Evolutionary conservation across 495 filamentous ascomycete genomes (phyloP).

Genomic region (Hyphodiscus hymeniophilus): DNA sequence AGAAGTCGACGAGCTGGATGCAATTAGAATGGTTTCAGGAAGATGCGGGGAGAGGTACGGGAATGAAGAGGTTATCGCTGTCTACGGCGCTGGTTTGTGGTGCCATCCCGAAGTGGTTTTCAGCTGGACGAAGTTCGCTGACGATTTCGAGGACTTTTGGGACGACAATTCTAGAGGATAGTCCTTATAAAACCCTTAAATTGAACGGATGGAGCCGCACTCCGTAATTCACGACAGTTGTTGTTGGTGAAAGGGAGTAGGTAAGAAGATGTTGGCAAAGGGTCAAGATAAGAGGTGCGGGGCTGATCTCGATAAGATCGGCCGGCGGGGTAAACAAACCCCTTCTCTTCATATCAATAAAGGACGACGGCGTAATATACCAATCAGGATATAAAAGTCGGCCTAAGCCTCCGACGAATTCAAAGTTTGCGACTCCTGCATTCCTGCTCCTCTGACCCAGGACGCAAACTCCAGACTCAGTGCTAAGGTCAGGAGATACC

Average conservation of each 20-base stretch:
- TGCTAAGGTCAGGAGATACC: too few species aligned
- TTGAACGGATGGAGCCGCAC: constrained; percentile 6
- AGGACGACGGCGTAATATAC: too few species aligned
- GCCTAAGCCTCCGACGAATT: neutral
- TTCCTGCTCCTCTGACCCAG: too few species aligned
- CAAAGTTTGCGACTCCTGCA: too few species aligned
- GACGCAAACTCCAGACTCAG: too few species aligned
- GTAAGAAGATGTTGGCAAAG: neutral
- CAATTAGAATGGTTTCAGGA: constrained; percentile 2
- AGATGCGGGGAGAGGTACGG: constrained; percentile 37
- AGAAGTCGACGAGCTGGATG: constrained; percentile 77
- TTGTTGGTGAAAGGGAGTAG: constrained; percentile 4
- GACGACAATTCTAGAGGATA: too few species aligned
- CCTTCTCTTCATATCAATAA: neutral
- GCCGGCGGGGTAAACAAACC: constrained; percentile 10
- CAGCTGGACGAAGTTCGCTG: too few species aligned
- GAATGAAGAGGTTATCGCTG: constrained; percentile 60
- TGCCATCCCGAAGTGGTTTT: constrained; percentile 14
- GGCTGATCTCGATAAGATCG: constrained; percentile 4
- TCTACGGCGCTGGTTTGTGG: constrained; percentile 46
- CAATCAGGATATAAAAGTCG: neutral
- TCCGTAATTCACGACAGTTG: constrained; percentile 4
- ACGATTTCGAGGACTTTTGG: too few species aligned
- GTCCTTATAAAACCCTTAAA: too few species aligned
- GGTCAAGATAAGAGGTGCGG: constrained; percentile 7